These are phyloP conservation scores for Corniculantispora saksenae DNA, from an alignment of 2,329 filamentous ascomycete genomes.

Conservation along the genomic window DNA sequence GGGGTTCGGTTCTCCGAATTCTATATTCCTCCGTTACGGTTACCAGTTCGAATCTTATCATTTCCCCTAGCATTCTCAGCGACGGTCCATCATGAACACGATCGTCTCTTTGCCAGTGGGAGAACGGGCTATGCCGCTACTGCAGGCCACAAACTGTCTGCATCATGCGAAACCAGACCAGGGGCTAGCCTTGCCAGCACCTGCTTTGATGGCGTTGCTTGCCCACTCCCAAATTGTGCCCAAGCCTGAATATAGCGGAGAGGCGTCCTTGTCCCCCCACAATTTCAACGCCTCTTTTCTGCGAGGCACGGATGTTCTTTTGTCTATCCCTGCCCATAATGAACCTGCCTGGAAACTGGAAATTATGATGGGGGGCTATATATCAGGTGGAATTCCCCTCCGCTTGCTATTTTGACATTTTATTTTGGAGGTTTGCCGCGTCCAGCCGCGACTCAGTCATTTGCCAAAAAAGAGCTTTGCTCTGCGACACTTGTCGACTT, in stretches of 20 bases:
- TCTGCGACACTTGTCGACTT: too few relatives aligned
- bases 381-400: background rate
- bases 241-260: background rate
- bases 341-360: too few relatives aligned
- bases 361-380: background rate
- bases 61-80: too few relatives aligned
- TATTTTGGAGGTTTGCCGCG: too few relatives aligned
- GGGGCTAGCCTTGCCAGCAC: background rate
- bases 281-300: slow-evolving; percentile 3
- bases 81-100: too few relatives aligned
- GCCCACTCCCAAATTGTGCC: too few relatives aligned
- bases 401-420: background rate
- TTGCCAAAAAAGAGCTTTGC: too few relatives aligned
- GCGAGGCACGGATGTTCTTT: slow-evolving; percentile 1
- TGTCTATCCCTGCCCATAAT: background rate
- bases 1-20: too few relatives aligned
- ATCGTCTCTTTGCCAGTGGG: too few relatives aligned
- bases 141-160: slow-evolving; percentile 4
- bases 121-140: background rate
- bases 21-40: too few relatives aligned
- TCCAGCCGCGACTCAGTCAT: too few relatives aligned
- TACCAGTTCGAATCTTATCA: too few relatives aligned
- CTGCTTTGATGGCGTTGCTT: background rate
- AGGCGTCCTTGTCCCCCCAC: slow-evolving; percentile 1
- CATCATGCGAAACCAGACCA: slow-evolving; percentile 9